A percentile compares a stretch with the other conserved stretches of the same genome.
These are phyloP conservation scores for Ceriops zippeliana DNA, from an alignment of 345 rosid genomes.

Conservation along the genomic window DNA sequence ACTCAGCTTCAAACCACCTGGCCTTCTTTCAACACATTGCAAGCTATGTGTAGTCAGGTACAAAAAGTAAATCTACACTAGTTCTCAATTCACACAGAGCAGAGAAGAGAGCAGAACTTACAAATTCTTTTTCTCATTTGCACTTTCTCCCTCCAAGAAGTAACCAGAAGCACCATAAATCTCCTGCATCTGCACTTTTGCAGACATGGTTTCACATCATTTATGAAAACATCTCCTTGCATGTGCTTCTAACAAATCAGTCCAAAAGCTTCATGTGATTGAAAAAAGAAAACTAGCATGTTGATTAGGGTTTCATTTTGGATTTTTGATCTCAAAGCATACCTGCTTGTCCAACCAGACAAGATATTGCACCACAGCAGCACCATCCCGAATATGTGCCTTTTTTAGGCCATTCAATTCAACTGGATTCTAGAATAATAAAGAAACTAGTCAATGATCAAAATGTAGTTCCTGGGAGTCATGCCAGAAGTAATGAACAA, in stretches of 20 bases:
- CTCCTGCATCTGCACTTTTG: slow-evolving; percentile 70
- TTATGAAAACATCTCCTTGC: not conserved
- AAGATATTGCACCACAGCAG: slow-evolving; percentile 93
- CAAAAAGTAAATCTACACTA: not conserved
- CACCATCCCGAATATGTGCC: slow-evolving; percentile 95
- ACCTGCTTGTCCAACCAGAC: slow-evolving; percentile 92
- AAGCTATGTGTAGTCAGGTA: not conserved
- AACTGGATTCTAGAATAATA: slow-evolving; percentile 58
- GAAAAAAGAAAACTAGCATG: not conserved
- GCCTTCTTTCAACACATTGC: not conserved
- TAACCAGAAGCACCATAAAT: slow-evolving; percentile 91
- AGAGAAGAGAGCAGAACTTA: slow-evolving; percentile 22
- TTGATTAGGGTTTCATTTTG: not conserved
- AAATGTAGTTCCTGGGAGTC: no score
- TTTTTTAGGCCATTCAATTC: slow-evolving; percentile 85
- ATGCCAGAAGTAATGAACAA: no score
- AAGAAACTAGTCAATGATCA: slow-evolving; percentile 3
- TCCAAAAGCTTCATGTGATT: not conserved
- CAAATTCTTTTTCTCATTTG: slow-evolving; percentile 43
- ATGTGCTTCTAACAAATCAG: not conserved
- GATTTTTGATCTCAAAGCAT: slow-evolving; percentile 8
- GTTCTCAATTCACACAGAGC: not conserved
- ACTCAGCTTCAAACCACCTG: not conserved
- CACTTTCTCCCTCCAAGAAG: slow-evolving; percentile 59
- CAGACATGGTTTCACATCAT: slow-evolving; percentile 17